Evolutionary conservation across 1,284 basidiomycete species (phyloP).

Genomic region (Ustilago lituana): DNA sequence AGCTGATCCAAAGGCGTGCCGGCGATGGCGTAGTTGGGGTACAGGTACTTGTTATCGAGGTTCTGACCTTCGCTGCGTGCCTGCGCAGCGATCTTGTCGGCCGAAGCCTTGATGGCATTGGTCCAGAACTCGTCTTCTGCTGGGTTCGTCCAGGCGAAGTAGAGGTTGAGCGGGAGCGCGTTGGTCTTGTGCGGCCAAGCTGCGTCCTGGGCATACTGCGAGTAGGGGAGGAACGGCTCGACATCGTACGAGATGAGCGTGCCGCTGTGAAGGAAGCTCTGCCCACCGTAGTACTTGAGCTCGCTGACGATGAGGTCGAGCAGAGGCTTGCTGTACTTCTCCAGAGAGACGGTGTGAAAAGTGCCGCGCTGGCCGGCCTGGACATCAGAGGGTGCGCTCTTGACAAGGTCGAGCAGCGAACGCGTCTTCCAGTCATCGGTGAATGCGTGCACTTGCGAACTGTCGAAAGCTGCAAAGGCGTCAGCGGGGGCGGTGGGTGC

Average conservation of each 20-base stretch:
- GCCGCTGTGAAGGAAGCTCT: conserved; percentile 27
- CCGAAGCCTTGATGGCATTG: conserved; percentile 36
- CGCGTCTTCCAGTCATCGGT: conserved; percentile 50
- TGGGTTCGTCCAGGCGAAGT: conserved; percentile 53
- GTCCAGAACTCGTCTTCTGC: conserved; percentile 48
- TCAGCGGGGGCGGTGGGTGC: conserved; percentile 26
- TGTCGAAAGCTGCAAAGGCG: conserved; percentile 33
- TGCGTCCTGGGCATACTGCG: conserved; percentile 29
- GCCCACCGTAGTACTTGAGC: conserved; percentile 34
- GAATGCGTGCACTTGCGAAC: conserved; percentile 10
- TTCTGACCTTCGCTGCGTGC: conserved; percentile 53
- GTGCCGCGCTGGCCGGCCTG: conserved; percentile 40
- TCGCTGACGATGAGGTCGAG: conserved; percentile 50
- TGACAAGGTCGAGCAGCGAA: conserved; percentile 36
- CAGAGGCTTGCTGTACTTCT: conserved; percentile 42
- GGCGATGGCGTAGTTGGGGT: conserved; percentile 57
- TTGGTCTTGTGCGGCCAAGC: conserved; percentile 50
- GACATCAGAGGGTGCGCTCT: conserved; percentile 34
- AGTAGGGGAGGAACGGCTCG: conserved; percentile 54
- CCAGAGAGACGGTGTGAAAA: conserved; percentile 52
- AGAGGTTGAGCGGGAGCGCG: conserved; percentile 56
- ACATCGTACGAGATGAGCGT: conserved; percentile 56
- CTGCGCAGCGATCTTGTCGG: conserved; percentile 31
- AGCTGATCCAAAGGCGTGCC: conserved; percentile 33
- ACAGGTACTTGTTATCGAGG: conserved; percentile 44